These are phyloP conservation scores for Hymenoscyphus occultus DNA, from an alignment of 2,329 filamentous ascomycete genomes.

Conservation along the genomic window DNA sequence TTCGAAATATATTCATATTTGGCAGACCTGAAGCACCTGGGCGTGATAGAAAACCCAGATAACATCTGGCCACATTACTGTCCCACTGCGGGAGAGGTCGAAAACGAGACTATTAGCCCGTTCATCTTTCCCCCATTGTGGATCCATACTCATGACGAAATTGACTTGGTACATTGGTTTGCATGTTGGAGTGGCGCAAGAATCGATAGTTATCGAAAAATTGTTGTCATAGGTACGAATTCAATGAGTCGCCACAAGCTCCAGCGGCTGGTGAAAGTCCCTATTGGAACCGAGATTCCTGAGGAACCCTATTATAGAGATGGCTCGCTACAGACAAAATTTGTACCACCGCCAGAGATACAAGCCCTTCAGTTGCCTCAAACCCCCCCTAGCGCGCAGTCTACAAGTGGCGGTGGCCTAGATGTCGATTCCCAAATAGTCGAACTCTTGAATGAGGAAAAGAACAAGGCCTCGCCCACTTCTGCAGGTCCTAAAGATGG, in stretches of 20 bases:
- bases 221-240: slow-evolving; percentile 49
- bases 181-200: slow-evolving; percentile 53
- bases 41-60: neutral
- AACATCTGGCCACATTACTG: slow-evolving; percentile 13
- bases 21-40: slow-evolving; percentile 15
- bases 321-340: neutral
- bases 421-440: slow-evolving; percentile 7
- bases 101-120: slow-evolving; percentile 32
- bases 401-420: neutral
- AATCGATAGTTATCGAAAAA: slow-evolving; percentile 51
- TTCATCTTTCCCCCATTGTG: slow-evolving; percentile 46
- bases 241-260: slow-evolving; percentile 1
- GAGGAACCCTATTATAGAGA: neutral
- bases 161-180: slow-evolving; percentile 62
- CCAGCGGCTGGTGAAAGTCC: neutral
- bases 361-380: neutral
- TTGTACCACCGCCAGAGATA: neutral
- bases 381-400: neutral
- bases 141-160: slow-evolving; percentile 58
- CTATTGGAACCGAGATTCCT: neutral
- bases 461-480: neutral
- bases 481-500: neutral
- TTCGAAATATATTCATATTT: slow-evolving; percentile 23
- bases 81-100: slow-evolving; percentile 15
- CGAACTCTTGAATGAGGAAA: neutral